Evolutionary conservation across 257 asterid species (phyloP).

Genomic region (Linaria vulgaris): DNA sequence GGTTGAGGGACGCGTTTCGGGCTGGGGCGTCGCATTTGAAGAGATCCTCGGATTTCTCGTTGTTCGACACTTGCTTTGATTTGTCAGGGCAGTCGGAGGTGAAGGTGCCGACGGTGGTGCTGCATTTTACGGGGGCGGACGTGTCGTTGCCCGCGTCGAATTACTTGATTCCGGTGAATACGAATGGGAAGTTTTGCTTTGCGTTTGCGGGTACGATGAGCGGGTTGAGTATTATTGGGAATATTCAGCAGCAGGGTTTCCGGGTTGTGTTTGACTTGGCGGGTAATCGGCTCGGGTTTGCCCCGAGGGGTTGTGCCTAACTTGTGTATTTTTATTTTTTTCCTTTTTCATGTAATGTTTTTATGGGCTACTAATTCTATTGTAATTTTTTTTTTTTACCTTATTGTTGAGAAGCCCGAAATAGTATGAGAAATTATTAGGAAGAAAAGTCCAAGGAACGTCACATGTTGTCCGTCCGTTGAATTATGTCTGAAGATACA

Average conservation of each 20-base stretch:
- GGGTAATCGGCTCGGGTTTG: conserved; percentile 58
- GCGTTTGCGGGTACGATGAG: conserved; percentile 81
- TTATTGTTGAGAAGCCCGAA: no score
- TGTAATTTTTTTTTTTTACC: no score
- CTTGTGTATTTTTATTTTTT: no score
- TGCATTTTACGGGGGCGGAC: conserved; percentile 75
- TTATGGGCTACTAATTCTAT: no score
- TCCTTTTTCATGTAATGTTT: no score
- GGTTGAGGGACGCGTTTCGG: conserved; percentile 68
- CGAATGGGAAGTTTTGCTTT: conserved; percentile 70
- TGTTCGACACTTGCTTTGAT: conserved; percentile 86
- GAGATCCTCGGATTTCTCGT: conserved; percentile 46
- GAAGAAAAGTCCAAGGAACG: no score
- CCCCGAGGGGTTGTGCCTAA: conserved; percentile 47
- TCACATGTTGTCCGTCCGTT: no score
- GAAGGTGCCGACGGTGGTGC: conserved; percentile 84
- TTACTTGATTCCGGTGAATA: conserved; percentile 83
- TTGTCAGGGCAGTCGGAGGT: conserved; percentile 73
- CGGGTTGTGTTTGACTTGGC: conserved; percentile 67
- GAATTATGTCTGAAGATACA: no score
- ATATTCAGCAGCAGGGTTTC: conserved; percentile 68
- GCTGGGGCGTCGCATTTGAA: conserved; percentile 50
- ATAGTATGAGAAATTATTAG: no score
- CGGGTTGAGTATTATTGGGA: conserved; percentile 67
- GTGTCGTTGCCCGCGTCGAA: conserved; percentile 89